Base-by-base conservation (phyloP, 106 monocot genomes). In the Triglochin maritima region DNA sequence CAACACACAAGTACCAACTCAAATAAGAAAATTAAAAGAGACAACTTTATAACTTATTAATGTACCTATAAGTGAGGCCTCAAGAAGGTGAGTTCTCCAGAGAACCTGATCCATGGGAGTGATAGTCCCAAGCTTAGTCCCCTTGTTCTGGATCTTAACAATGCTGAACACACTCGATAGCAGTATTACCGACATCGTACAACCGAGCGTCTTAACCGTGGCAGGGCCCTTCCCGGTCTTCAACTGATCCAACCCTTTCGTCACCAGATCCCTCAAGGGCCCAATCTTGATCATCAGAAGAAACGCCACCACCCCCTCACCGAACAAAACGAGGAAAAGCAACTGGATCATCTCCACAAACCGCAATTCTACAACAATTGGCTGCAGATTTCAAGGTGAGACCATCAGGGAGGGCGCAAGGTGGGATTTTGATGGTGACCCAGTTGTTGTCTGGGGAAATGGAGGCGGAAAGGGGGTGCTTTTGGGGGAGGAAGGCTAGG, bases 61-160 rank as follows among this genome's bases (percentile, higher is more conserved):
- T 66, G 41, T 84, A 95, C 94, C 94, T 47, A 85, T 87, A 53
- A 95, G 87, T 44, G 90, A 87, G 17, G 94, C 85, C 60, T 95
- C 94, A 10, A 95, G 90, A 45, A 95, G 87, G 72, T 95, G 90
- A 58, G 87, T 95, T 67, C 94, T 81, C 94, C 94, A 94, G 4
- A 95, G 59, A 51, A 92, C 91, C 70, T 92, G 90, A 61, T 92
- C 91, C 91, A 87, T 92, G 3, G 91, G 91, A 64, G 86, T 90
- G 70, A 95, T 81, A 43, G 89, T 90, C 49, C 94, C 94, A 61
- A 95, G 89, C 80, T 90, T 89, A 17, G 72, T 29, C 5, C 85
- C 90, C 59, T 87, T 72, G 66, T 87, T 87, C 83, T 95, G 90
- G 70, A 95, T 90, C 77, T 79, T 89, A 61, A 87, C 72, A 44